Evolutionary conservation across 768 basidiomycete genomes (phyloP).

Genomic region (Boletus vinaceobasis): DNA sequence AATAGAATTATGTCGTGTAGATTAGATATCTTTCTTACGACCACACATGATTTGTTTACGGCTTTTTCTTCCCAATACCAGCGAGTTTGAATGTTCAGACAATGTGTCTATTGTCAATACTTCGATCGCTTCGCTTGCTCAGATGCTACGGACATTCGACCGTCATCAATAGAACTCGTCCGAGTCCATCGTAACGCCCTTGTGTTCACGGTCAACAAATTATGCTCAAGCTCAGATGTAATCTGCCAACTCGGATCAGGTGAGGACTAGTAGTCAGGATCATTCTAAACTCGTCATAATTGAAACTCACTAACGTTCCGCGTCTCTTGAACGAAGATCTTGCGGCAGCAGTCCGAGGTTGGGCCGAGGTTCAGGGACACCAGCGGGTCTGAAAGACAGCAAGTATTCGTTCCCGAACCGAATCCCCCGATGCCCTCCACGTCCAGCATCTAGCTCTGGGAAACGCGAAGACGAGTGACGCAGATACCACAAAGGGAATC

Average conservation of each 20-base stretch:
- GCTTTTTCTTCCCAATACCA: background rate
- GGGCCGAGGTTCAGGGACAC: background rate
- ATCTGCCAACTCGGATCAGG: background rate
- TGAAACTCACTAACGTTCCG: background rate
- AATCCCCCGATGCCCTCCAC: background rate
- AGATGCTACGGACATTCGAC: background rate
- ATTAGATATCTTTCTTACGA: constrained; percentile 15
- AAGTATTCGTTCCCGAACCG: background rate
- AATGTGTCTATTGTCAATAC: background rate
- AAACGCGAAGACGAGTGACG: background rate
- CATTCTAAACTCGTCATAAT: background rate
- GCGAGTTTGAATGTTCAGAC: background rate
- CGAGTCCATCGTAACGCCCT: too few relatives aligned
- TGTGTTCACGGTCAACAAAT: background rate
- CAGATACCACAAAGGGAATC: constrained; percentile 2
- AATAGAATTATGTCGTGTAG: constrained; percentile 23
- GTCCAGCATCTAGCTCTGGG: background rate
- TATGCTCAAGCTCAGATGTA: background rate
- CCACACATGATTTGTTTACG: background rate
- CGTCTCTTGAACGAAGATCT: background rate
- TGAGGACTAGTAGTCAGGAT: background rate
- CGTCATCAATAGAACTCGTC: too few relatives aligned
- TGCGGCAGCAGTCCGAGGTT: background rate
- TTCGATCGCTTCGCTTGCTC: constrained; percentile 1
- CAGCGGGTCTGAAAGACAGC: background rate